Base-by-base conservation (phyloP, 805 yeast genomes). In the Candida xiaguanensis region DNA sequence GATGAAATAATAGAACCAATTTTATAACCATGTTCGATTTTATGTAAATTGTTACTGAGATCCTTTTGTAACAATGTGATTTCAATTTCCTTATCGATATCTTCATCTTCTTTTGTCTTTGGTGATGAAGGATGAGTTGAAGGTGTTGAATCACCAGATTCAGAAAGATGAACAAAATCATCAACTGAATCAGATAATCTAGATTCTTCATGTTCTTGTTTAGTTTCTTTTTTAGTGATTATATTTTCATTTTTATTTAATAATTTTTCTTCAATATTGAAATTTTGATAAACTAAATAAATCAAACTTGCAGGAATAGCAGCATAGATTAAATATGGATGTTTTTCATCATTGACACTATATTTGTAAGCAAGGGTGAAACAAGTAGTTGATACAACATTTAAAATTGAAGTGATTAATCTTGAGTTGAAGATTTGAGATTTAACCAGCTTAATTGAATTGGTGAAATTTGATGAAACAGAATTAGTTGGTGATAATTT, bases 251-350 rank as follows among this genome's bases (percentile, higher is more conserved):
- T 23, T 17, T 16, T 31, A 11, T n/a, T 16, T 33, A 58, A 43
- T 24, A 57, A 36, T 18, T 46, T 47, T 34, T 40, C 36, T 24
- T 56, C 62, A 39, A 36, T 34, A 7, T 34, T 31, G 34, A 39
- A 51, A 9, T 51, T 45, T 17, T 44, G 47, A 29, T 46, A 49
- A 35, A 40, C 43, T 24, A 55, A 37, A 31, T 48, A 51, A 2
- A 52, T 53, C n/a, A 62, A 43, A 8, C 78, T 65, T 26, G 66
- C 31, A 8, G 79, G 77, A 23, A 71, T 70, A n/a, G 82, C 70
- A 34, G 83, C 68, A 55, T 85, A 85, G 11, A 85, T 52, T 52
- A 85, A 70, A 55, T 84, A 85, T 15, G 93, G 93, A 59, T 85
- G 95, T 57, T 76, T 76, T 40, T 72, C 79, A 26, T 64, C 54